These are phyloP conservation scores for Citrullus colocynthis DNA, from an alignment of 306 rosid species.

Conservation along the genomic window DNA sequence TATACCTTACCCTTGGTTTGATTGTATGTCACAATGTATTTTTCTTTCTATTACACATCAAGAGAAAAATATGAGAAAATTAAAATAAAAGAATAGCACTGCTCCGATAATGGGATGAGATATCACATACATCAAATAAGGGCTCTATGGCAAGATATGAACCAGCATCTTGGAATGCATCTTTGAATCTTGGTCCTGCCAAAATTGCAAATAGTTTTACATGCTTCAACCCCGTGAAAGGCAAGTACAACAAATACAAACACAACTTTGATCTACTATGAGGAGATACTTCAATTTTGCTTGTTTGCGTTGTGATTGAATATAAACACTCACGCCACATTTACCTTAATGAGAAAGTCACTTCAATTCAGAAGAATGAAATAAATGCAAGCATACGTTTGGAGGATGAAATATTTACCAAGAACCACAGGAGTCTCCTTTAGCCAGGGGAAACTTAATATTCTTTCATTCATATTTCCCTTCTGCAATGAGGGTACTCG, in stretches of 20 bases:
- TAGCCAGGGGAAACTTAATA: constrained; percentile 79
- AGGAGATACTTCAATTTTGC: background rate
- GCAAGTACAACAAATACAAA: constrained; percentile 9
- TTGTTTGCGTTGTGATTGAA: background rate
- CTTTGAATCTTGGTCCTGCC: constrained; percentile 85
- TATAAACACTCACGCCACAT: background rate
- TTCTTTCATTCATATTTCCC: constrained; percentile 68
- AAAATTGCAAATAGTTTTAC: constrained; percentile 9
- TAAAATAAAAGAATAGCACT: background rate
- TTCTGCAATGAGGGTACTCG: constrained; percentile 73
- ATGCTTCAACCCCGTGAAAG: constrained; percentile 6
- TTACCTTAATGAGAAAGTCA: background rate
- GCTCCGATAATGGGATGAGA: background rate
- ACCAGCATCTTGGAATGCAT: constrained; percentile 93
- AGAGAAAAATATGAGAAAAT: constrained; percentile 11
- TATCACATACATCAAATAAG: constrained; percentile 50
- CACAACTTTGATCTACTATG: background rate
- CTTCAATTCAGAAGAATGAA: background rate
- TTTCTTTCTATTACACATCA: constrained; percentile 55
- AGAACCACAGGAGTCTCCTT: constrained; percentile 80
- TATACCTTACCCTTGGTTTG: constrained; percentile 68
- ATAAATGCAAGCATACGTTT: background rate
- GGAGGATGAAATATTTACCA: constrained; percentile 31
- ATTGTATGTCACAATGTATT: constrained; percentile 74
- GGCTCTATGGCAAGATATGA: constrained; percentile 72